Percentiles rank a stretch among this genome's conserved stretches.
phyloP scores from a whole-genome alignment of 768 basidiomycete species.

The Pholiota microspora region DNA sequence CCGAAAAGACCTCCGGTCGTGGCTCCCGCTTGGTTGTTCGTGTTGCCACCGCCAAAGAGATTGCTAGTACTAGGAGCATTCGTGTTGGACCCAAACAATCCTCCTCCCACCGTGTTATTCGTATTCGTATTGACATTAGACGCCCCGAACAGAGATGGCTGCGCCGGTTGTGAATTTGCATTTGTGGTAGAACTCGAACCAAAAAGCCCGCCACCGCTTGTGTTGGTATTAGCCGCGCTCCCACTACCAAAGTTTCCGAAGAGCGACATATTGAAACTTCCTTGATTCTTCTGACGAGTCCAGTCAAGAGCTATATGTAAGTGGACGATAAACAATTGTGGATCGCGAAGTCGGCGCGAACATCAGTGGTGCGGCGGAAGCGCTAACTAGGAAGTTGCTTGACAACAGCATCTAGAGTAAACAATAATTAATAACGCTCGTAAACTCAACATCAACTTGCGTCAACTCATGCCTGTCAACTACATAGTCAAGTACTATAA shows the following conservation, averaged over 20 bases:
- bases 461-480: no score
- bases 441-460: no score
- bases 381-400: background rate
- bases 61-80: conserved; percentile 21
- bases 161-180: conserved; percentile 16
- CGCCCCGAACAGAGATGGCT: conserved; percentile 14
- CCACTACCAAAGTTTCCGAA: conserved; percentile 21
- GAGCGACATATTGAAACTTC: conserved; percentile 19
- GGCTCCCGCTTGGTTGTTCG: background rate
- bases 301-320: no score
- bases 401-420: background rate
- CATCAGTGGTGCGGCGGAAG: background rate
- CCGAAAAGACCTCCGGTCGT: conserved; percentile 15
- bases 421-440: no score
- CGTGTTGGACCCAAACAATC: conserved; percentile 17
- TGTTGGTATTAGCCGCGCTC: conserved; percentile 4
- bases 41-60: conserved; percentile 18
- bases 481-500: no score
- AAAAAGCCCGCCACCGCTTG: conserved; percentile 22
- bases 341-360: background rate
- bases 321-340: no score
- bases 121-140: conserved; percentile 9
- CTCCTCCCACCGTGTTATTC: conserved; percentile 20
- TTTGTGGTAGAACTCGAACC: conserved; percentile 15
- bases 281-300: no score